Evolutionary conservation across 306 rosid species (phyloP).

Genomic region (Oemleria cerasiformis): DNA sequence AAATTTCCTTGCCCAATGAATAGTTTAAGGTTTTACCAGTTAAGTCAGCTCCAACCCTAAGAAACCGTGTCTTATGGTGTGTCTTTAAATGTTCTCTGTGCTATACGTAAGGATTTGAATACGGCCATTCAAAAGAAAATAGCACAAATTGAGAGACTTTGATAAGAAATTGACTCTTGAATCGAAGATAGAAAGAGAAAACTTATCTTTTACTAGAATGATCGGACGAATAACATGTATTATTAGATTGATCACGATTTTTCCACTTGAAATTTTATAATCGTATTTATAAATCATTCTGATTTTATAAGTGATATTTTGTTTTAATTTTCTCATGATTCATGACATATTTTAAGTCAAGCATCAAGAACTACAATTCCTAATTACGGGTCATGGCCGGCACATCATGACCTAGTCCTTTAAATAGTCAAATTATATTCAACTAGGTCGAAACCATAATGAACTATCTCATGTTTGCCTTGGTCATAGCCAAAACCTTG

Average conservation of each 20-base stretch:
- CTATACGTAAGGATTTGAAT: not conserved
- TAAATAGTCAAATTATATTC: not conserved
- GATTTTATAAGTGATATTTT: not conserved
- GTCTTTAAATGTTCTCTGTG: not conserved
- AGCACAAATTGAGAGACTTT: not conserved
- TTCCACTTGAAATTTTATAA: too few relatives aligned
- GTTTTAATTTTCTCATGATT: too few relatives aligned
- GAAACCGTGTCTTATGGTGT: slow-evolving; percentile 38
- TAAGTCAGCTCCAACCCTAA: slow-evolving; percentile 38
- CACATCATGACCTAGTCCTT: slow-evolving; percentile 21
- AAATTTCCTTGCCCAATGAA: slow-evolving; percentile 3
- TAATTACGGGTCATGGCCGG: slow-evolving; percentile 48
- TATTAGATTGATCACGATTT: too few relatives aligned
- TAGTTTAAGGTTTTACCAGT: slow-evolving; percentile 9
- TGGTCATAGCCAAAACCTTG: not conserved
- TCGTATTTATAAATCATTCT: slow-evolving; percentile 4
- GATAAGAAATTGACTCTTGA: not conserved
- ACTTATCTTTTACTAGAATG: too few relatives aligned
- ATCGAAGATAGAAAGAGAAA: too few relatives aligned
- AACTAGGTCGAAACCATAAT: not conserved
- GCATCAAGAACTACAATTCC: slow-evolving; percentile 1
- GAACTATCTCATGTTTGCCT: not conserved
- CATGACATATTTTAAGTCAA: not conserved
- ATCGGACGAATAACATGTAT: too few relatives aligned
- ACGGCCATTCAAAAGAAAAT: not conserved